Conservation (phyloP, 2,329 filamentous ascomycete genomes). For the Aureobasidium sp. region DNA sequence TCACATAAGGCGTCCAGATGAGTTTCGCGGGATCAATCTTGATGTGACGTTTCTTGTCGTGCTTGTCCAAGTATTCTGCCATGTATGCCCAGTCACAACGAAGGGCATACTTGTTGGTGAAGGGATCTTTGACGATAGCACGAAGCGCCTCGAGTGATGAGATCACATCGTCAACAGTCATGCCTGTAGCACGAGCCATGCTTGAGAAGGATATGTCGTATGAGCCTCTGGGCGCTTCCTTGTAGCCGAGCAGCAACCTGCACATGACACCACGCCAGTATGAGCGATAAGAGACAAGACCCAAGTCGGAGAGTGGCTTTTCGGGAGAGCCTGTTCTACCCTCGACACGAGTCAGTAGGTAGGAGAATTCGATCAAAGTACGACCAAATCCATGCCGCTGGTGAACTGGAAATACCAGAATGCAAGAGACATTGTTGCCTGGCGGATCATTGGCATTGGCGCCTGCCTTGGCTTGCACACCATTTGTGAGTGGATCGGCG, state of each 20-base stretch:
- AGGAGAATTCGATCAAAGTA: constrained; percentile 95
- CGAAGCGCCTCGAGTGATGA: constrained; percentile 85
- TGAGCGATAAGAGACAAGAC: constrained; percentile 90
- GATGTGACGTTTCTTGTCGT: constrained; percentile 82
- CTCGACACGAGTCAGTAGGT: constrained; percentile 87
- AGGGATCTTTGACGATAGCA: constrained; percentile 79
- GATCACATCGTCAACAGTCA: constrained; percentile 94
- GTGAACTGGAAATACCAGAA: constrained; percentile 89
- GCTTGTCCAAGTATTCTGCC: constrained; percentile 77
- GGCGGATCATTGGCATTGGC: constrained; percentile 18
- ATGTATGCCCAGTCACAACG: constrained; percentile 81
- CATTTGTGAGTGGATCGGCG: constrained; percentile 16
- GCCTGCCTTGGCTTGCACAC: constrained; percentile 14
- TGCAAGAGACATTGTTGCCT: constrained; percentile 90
- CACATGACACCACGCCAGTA: constrained; percentile 92
- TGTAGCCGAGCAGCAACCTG: constrained; percentile 65
- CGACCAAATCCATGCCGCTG: constrained; percentile 96
- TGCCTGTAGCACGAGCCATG: constrained; percentile 82
- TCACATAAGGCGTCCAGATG: constrained; percentile 94
- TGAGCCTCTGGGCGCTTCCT: constrained; percentile 23
- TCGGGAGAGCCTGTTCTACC: constrained; percentile 91
- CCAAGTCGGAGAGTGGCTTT: constrained; percentile 97
- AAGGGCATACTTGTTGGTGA: constrained; percentile 82
- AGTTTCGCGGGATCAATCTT: constrained; percentile 71
- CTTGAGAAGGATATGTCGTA: constrained; percentile 43